These are phyloP conservation scores for Yamadazyma epiphylla DNA, from an alignment of 1,139 yeast species.

Conservation along the genomic window DNA sequence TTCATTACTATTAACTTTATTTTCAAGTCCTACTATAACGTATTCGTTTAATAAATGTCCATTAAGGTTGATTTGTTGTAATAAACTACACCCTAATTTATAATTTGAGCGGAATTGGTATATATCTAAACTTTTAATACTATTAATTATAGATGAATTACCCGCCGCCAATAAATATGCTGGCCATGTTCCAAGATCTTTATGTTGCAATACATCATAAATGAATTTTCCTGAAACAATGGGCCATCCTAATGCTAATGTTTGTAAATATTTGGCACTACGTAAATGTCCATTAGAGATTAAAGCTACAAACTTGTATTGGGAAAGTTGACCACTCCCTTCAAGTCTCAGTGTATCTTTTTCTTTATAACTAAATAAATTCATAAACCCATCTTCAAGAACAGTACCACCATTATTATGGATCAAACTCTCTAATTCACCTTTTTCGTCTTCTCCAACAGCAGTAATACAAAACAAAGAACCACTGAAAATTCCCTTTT, in stretches of 20 bases:
- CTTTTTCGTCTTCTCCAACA: constrained; percentile 34
- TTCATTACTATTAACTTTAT: constrained; percentile 17
- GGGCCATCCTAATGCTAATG: constrained; percentile 90
- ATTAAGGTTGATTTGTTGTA: constrained; percentile 39
- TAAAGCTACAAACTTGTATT: constrained; percentile 57
- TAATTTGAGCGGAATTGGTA: constrained; percentile 32
- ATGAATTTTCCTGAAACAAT: constrained; percentile 61
- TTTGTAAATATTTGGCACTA: constrained; percentile 77
- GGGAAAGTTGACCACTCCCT: constrained; percentile 5
- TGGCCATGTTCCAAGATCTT: constrained; percentile 36
- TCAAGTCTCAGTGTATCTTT: constrained; percentile 2
- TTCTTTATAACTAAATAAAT: constrained; percentile 19
- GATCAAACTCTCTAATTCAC: constrained; percentile 31
- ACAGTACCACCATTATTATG: constrained; percentile 51
- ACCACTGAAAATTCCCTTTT: constrained; percentile 15
- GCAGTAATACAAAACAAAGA: constrained; percentile 37
- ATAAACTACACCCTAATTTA: constrained; percentile 19
- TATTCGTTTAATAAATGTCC: constrained; percentile 24
- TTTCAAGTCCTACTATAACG: constrained; percentile 27
- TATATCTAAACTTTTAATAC: constrained; percentile 40
- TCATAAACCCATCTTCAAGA: constrained; percentile 45
- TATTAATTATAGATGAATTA: constrained; percentile 35
- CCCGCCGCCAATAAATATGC: constrained; percentile 74
- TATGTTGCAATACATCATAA: constrained; percentile 38
- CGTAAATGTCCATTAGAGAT: constrained; percentile 56